Evolutionary conservation across 352 stramenopile species (phyloP).

Genomic region (Thalassiosira oceanica): DNA sequence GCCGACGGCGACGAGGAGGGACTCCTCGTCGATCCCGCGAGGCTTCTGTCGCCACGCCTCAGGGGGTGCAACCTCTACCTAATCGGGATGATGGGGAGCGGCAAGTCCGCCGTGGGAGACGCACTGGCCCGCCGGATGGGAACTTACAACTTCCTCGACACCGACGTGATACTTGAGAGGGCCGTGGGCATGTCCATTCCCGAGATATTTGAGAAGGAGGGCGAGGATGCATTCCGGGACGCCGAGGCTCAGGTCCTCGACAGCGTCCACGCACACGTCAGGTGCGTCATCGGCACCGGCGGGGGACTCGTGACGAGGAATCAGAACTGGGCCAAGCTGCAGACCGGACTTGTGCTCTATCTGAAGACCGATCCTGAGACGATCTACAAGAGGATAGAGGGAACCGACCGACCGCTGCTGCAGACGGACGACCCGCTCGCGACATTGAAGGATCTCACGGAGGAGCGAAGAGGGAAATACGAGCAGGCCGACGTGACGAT

Average conservation of each 20-base stretch:
- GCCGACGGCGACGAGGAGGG: constrained; percentile 25
- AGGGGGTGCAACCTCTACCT: constrained; percentile 79
- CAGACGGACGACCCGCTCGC: constrained; percentile 56
- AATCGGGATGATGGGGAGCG: constrained; percentile 81
- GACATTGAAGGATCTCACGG: constrained; percentile 59
- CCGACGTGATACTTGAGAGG: constrained; percentile 74
- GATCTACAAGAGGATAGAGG: constrained; percentile 67
- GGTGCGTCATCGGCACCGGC: constrained; percentile 77
- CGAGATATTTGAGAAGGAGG: constrained; percentile 75
- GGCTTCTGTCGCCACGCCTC: constrained; percentile 67
- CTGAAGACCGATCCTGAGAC: constrained; percentile 66
- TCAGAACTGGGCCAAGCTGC: constrained; percentile 79
- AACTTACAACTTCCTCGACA: constrained; percentile 84
- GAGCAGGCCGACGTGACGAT: constrained; percentile 75
- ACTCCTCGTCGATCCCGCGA: constrained; percentile 63
- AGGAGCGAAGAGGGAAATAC: constrained; percentile 66
- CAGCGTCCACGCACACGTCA: constrained; percentile 70
- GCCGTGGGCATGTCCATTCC: constrained; percentile 63
- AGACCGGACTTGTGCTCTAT: constrained; percentile 77
- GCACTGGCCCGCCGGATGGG: constrained; percentile 67
- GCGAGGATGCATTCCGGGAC: constrained; percentile 75
- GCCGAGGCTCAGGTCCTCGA: constrained; percentile 74
- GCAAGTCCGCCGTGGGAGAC: constrained; percentile 77
- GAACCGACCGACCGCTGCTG: constrained; percentile 67
- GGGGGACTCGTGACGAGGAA: constrained; percentile 62